Evolutionary conservation across 768 basidiomycete species (phyloP).

Genomic region (Agaricus subrufescens): DNA sequence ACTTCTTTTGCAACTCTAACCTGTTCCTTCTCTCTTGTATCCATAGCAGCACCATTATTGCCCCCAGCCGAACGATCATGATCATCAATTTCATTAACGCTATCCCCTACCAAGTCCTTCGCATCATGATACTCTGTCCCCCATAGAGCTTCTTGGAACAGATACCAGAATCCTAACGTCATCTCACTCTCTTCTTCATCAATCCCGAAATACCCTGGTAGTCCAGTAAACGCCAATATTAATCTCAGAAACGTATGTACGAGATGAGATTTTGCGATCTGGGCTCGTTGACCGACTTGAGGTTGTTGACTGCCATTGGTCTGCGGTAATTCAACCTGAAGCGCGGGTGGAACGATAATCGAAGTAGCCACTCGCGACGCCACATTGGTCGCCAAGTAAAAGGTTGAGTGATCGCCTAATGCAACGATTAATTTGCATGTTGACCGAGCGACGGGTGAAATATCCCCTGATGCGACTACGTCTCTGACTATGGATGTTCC

Average conservation of each 20-base stretch:
- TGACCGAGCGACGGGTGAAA: conserved; percentile 59
- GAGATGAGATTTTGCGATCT: conserved; percentile 41
- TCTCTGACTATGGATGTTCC: conserved; percentile 44
- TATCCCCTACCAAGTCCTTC: conserved; percentile 30
- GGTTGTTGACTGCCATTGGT: conserved; percentile 20
- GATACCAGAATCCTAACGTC: conserved; percentile 86
- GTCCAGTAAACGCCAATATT: conserved; percentile 67
- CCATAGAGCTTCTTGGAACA: conserved; percentile 87
- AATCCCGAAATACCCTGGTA: conserved; percentile 68
- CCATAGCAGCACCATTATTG: conserved; percentile 9
- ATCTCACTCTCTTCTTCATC: conserved; percentile 89
- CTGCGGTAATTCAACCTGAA: conserved; percentile 12
- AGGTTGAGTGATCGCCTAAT: conserved; percentile 81
- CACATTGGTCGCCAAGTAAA: conserved; percentile 70
- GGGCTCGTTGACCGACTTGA: conserved; percentile 16
- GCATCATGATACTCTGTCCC: conserved; percentile 47
- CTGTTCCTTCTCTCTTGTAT: conserved; percentile 27
- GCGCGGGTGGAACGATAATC: background rate
- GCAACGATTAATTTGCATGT: conserved; percentile 79
- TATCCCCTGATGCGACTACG: conserved; percentile 31
- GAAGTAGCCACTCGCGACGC: conserved; percentile 27
- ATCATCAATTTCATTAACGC: conserved; percentile 6
- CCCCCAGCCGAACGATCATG: conserved; percentile 11
- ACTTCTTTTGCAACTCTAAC: conserved; percentile 64
- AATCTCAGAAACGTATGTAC: conserved; percentile 69